Percentiles rank a stretch among this genome's conserved stretches.
Evolutionary conservation across 2,329 filamentous ascomycete species (phyloP).

Genomic region (Fusarium proliferatum): DNA sequence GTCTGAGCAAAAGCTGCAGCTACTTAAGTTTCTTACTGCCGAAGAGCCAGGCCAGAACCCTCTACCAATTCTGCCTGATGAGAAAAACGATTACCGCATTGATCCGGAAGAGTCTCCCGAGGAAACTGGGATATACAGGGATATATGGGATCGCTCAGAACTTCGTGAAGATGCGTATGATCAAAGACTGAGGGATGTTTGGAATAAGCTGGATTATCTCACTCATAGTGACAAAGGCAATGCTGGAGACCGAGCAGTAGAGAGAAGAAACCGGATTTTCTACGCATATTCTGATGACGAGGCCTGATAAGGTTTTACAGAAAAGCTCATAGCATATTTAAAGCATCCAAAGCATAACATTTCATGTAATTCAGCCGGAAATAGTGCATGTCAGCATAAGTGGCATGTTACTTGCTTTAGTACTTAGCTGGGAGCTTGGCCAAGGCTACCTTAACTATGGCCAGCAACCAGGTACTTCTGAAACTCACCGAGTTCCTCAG

Average conservation of each 20-base stretch:
- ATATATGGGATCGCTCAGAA: neutral
- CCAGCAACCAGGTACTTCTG: neutral
- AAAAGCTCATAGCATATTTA: neutral
- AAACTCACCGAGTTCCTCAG: neutral
- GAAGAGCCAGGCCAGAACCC: neutral
- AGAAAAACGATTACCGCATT: neutral
- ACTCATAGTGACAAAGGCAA: neutral
- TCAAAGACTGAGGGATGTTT: neutral
- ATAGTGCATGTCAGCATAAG: too few relatives aligned
- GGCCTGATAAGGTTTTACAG: neutral
- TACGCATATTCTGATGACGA: neutral
- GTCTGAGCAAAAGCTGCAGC: neutral
- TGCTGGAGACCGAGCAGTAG: neutral
- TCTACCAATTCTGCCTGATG: neutral
- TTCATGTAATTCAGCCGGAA: rapidly evolving
- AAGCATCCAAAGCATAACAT: neutral
- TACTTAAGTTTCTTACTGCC: neutral
- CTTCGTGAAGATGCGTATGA: neutral
- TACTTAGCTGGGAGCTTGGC: too few relatives aligned
- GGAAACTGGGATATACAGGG: neutral
- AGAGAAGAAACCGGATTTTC: neutral
- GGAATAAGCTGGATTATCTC: neutral
- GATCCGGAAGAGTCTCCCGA: neutral
- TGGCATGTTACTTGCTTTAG: too few relatives aligned
- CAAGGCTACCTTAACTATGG: neutral